These are phyloP conservation scores for Coleophoma eucalyptorum DNA, from an alignment of 2,329 filamentous ascomycete genomes.

Conservation along the genomic window DNA sequence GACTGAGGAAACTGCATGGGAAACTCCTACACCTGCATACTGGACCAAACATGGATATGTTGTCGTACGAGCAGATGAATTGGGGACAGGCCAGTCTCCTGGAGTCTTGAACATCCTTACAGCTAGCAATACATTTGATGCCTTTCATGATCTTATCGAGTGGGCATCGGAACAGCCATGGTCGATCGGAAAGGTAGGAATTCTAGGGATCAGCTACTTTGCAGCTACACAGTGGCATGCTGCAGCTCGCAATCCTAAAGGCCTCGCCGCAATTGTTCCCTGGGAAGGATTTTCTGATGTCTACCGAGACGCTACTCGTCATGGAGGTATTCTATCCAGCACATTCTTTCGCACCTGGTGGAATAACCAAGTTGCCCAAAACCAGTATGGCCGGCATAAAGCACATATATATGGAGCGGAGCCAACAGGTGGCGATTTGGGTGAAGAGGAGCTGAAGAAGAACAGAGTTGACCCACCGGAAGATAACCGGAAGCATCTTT, in stretches of 20 bases:
- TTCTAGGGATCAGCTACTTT: conserved; percentile 35
- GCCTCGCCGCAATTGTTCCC: conserved; percentile 44
- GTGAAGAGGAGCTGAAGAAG: conserved; percentile 39
- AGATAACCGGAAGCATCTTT: conserved; percentile 46
- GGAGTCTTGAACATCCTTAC: conserved; percentile 43
- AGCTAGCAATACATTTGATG: conserved; percentile 43
- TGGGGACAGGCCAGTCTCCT: conserved; percentile 43
- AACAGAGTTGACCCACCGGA: conserved; percentile 36
- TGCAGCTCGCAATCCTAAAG: conserved; percentile 43
- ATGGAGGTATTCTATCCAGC: conserved; percentile 59
- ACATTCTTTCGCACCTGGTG: conserved; percentile 62
- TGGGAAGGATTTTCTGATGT: conserved; percentile 55
- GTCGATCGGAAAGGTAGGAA: conserved; percentile 42
- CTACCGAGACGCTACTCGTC: conserved; percentile 53
- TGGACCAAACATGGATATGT: conserved; percentile 34
- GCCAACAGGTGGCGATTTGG: conserved; percentile 55
- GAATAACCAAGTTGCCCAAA: conserved; percentile 61
- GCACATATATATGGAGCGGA: conserved; percentile 29
- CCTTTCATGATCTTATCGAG: conserved; percentile 42
- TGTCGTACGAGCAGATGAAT: conserved; percentile 39
- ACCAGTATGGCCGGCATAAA: conserved; percentile 60
- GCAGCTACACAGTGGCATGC: conserved; percentile 43
- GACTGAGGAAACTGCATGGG: conserved; percentile 33
- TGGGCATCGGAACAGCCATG: conserved; percentile 44
- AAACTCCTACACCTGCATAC: conserved; percentile 33